A percentile compares a stretch with the other conserved stretches of the same genome.
Evolutionary conservation across 306 rosid genomes (phyloP).

Genomic region (Fragaria vesca): DNA sequence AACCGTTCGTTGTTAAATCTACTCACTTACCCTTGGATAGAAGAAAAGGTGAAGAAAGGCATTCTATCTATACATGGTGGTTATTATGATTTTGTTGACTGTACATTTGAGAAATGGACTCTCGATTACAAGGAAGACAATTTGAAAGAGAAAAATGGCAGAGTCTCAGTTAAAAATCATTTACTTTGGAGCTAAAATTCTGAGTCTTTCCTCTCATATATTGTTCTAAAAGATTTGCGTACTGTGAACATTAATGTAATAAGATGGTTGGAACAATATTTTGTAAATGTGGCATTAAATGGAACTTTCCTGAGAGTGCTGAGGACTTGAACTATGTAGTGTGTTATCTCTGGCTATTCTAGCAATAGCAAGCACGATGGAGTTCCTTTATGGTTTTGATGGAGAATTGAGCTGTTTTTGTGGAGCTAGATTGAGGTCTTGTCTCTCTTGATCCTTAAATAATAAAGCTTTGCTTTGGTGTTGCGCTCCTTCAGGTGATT

Average conservation of each 20-base stretch:
- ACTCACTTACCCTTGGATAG: conserved; percentile 93
- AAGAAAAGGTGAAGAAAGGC: conserved; percentile 71
- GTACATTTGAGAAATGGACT: conserved; percentile 98
- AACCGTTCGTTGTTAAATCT: conserved; percentile 72
- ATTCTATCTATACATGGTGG: conserved; percentile 78
- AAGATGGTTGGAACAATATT: not conserved
- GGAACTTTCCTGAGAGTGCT: too few species aligned
- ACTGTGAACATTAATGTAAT: not conserved
- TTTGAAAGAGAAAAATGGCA: conserved; percentile 38
- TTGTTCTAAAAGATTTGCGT: not conserved
- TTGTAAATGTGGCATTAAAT: not conserved
- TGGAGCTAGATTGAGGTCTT: too few species aligned
- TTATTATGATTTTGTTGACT: conserved; percentile 79
- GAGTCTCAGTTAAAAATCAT: conserved; percentile 53
- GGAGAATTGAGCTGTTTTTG: too few species aligned
- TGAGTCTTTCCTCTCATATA: not conserved
- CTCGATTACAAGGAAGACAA: conserved; percentile 63
- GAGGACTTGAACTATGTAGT: too few species aligned
- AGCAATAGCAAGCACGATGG: too few species aligned
- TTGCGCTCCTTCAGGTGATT: too few species aligned
- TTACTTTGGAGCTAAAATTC: conserved; percentile 62
- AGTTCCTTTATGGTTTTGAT: too few species aligned
- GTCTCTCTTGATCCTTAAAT: too few species aligned
- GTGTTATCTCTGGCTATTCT: too few species aligned
- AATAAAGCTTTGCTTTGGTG: too few species aligned